Conservation (phyloP, 306 rosid species). For the Mucuna pruriens region DNA sequence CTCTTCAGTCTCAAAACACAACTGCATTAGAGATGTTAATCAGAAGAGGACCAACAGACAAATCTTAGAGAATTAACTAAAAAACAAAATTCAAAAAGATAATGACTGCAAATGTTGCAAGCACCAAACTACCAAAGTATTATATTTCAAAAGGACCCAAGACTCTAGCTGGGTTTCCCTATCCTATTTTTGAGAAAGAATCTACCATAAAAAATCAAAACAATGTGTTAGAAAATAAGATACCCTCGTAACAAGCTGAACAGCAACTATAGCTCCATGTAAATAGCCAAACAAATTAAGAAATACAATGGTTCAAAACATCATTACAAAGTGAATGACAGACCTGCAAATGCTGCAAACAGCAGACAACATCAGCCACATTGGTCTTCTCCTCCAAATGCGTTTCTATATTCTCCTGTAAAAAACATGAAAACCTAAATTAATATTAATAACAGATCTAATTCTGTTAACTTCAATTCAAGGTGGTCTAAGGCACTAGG, state of each 20-base stretch:
- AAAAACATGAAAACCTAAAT: background rate
- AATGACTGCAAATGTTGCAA: background rate
- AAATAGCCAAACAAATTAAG: background rate
- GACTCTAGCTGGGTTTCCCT: slow-evolving; percentile 1
- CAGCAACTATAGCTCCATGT: background rate
- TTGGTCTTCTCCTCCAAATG: slow-evolving; percentile 69
- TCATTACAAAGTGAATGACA: background rate
- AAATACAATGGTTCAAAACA: background rate
- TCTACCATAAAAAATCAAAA: background rate
- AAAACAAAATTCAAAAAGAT: background rate
- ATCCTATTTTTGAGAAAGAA: background rate
- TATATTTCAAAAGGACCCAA: slow-evolving; percentile 15
- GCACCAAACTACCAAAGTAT: slow-evolving; percentile 1
- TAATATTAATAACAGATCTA: background rate
- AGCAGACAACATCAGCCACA: slow-evolving; percentile 83
- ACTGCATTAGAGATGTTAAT: slow-evolving; percentile 56
- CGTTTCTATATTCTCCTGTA: slow-evolving; percentile 67
- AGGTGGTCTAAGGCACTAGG: background rate
- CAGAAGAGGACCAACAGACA: background rate
- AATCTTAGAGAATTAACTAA: slow-evolving; percentile 1
- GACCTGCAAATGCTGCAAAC: slow-evolving; percentile 98
- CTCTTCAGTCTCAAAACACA: slow-evolving; percentile 93
- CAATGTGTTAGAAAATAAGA: background rate
- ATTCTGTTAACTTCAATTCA: background rate
- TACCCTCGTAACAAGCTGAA: background rate